Evolutionary conservation across 2,329 filamentous ascomycete species (phyloP).

Genomic region (Talaromyces marneffei): DNA sequence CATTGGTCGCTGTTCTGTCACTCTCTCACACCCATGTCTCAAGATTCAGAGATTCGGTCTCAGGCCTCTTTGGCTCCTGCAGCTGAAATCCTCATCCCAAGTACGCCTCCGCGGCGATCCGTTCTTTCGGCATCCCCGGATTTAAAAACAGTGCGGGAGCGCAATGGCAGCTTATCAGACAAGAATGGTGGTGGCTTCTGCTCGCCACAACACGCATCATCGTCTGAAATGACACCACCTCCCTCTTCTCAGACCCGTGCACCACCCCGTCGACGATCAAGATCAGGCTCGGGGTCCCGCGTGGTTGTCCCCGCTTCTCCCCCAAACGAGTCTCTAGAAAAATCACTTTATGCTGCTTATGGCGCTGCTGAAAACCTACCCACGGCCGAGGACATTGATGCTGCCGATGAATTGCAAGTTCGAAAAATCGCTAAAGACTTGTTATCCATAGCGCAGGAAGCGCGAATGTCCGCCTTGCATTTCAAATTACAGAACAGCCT

Average conservation of each 20-base stretch:
- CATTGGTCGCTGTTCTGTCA: background rate
- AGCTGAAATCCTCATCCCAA: slow-evolving; percentile 33
- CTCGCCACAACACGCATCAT: slow-evolving; percentile 43
- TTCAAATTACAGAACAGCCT: slow-evolving; percentile 87
- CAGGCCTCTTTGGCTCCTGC: slow-evolving; percentile 34
- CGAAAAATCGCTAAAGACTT: slow-evolving; percentile 51
- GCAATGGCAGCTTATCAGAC: slow-evolving; percentile 29
- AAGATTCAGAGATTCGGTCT: slow-evolving; percentile 25
- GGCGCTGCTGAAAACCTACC: slow-evolving; percentile 42
- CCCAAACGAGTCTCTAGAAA: slow-evolving; percentile 40
- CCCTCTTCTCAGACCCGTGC: slow-evolving; percentile 54
- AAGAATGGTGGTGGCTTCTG: slow-evolving; percentile 27
- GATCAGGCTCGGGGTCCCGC: slow-evolving; percentile 31
- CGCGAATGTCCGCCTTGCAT: slow-evolving; percentile 79
- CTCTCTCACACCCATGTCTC: slow-evolving; percentile 25
- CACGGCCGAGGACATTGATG: slow-evolving; percentile 47
- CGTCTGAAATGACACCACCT: slow-evolving; percentile 55
- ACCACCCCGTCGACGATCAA: slow-evolving; percentile 40
- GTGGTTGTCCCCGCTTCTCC: slow-evolving; percentile 46
- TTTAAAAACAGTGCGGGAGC: slow-evolving; percentile 25
- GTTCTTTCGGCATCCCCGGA: slow-evolving; percentile 35
- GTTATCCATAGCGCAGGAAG: slow-evolving; percentile 52
- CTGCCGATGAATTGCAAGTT: slow-evolving; percentile 48
- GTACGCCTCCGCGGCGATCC: slow-evolving; percentile 28
- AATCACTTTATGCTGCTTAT: slow-evolving; percentile 38